These are phyloP conservation scores for Salvia splendens DNA, from an alignment of 257 asterid species.

Conservation along the genomic window DNA sequence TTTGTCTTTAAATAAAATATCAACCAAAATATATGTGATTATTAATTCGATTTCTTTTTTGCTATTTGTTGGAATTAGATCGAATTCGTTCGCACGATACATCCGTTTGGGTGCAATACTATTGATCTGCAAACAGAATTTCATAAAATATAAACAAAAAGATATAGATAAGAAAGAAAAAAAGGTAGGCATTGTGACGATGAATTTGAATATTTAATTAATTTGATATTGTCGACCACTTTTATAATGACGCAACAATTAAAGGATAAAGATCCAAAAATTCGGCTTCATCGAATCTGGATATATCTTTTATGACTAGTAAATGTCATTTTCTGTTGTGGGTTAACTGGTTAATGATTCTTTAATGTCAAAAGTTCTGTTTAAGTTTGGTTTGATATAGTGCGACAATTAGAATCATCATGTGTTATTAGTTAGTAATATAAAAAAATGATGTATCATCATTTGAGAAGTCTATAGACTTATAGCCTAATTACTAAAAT, in stretches of 20 bases:
- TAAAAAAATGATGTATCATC: not conserved
- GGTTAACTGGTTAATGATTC: not conserved
- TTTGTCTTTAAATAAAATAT: too few species aligned
- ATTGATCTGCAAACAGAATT: too few species aligned
- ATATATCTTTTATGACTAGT: not conserved
- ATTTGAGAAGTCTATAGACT: too few species aligned
- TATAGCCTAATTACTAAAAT: too few species aligned
- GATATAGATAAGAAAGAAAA: too few species aligned
- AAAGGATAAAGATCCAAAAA: not conserved
- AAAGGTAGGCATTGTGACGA: too few species aligned
- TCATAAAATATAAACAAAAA: too few species aligned
- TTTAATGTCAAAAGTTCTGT: not conserved
- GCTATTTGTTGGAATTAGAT: too few species aligned
- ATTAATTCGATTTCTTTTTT: too few species aligned
- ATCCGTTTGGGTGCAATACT: too few species aligned
- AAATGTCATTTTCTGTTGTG: not conserved
- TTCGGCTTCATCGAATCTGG: constrained; percentile 16
- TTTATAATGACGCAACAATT: not conserved
- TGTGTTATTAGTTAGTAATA: not conserved
- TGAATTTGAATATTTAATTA: not conserved
- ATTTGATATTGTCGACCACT: not conserved
- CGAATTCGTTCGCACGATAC: too few species aligned
- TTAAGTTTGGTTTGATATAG: not conserved
- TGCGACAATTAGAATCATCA: not conserved
- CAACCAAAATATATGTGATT: too few species aligned